Base-by-base conservation (phyloP, 352 stramenopile species). In the Pythium aphanidermatum region DNA sequence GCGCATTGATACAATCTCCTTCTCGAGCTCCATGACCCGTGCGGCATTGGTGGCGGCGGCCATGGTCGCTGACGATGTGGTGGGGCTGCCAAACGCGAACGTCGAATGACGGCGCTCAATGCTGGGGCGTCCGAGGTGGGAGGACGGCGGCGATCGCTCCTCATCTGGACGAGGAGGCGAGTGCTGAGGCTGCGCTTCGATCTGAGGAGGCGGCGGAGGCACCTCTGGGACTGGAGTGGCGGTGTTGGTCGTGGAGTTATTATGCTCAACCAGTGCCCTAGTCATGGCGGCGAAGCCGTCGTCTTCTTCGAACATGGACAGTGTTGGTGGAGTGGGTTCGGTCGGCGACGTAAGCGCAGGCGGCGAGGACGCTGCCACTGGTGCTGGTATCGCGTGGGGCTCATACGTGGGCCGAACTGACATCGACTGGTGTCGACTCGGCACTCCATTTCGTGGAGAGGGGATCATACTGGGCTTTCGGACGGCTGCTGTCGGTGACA, bases 1-100 rank as follows among this genome's bases (percentile, higher is more conserved):
- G 5, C 70, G 69, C 60, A 75, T 83, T 38, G 55, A 58, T 47
- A 47, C 63, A 35, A 86, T 83, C 56, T 84, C 74, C n/a, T 54
- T 61, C 35, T 86, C 71, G 4, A 86, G 60, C 45, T 84, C 74
- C 2, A 46, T 45, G n/a, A 84, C 43, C 14, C 74, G 69, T 2
- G 54, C 26, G 12, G 44, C 45, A 16, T 60, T 54, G n/a, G 44
- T 24, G 11, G 40, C 23, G 1, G 49, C 32, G 8, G 26, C 50
- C 16, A 54, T 49, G 38, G 51, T 47, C 6, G 44, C 31, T 11
- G 37, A 55, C 17, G 53, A 29, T 9, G 50, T 32, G n/a, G 33
- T 63, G 10, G 51, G 39, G 4, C 43, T 36, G 13, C 52, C 52
- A 16, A 55, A 46, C 14, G 52, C 41, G 21, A 60, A 60, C 2